Percentiles rank a stretch among this genome's conserved stretches.
Conservation (phyloP, 2,329 filamentous ascomycete genomes). For the Colletotrichum euphorbiae region DNA sequence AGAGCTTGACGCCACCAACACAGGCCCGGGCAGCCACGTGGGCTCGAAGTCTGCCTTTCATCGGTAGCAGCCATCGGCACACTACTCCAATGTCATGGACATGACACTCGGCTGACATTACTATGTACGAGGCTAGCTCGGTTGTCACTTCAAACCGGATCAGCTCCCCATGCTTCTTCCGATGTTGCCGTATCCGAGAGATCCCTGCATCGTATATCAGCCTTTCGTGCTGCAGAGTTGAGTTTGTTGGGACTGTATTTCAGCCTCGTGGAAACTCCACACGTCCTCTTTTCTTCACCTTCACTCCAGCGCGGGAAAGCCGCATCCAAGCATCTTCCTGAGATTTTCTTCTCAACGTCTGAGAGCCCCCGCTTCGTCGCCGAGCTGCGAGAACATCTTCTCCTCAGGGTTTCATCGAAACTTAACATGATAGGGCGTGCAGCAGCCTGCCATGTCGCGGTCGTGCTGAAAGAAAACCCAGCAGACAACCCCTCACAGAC, state of each 20-base stretch:
- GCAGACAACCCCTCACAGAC: constrained; percentile 31
- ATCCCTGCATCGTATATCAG: constrained; percentile 32
- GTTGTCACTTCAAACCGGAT: constrained; percentile 37
- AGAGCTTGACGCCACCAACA: constrained; percentile 19
- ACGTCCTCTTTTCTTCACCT: background rate
- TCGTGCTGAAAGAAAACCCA: constrained; percentile 15
- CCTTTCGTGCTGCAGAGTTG: constrained; percentile 34
- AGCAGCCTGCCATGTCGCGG: background rate
- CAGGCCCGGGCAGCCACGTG: constrained; percentile 29
- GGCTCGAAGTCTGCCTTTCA: constrained; percentile 21
- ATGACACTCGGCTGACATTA: constrained; percentile 2
- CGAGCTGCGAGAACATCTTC: constrained; percentile 3
- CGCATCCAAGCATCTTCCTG: constrained; percentile 26
- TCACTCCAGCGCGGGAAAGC: constrained; percentile 6
- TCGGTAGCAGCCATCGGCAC: constrained; percentile 20
- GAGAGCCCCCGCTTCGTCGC: constrained; percentile 14
- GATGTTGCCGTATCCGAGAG: constrained; percentile 26
- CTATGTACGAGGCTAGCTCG: constrained; percentile 32
- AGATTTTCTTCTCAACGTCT: constrained; percentile 26
- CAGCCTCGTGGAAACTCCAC: constrained; percentile 30
- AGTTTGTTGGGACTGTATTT: constrained; percentile 39
- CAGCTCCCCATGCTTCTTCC: constrained; percentile 37
- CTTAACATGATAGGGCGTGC: constrained; percentile 11
- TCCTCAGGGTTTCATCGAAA: constrained; percentile 33
- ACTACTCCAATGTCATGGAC: constrained; percentile 25